Evolutionary conservation across 176 grass and related monocot genomes (phyloP), one percentile per base, ranked within the genome.

Genomic region (Oryza rufipogon): DNA sequence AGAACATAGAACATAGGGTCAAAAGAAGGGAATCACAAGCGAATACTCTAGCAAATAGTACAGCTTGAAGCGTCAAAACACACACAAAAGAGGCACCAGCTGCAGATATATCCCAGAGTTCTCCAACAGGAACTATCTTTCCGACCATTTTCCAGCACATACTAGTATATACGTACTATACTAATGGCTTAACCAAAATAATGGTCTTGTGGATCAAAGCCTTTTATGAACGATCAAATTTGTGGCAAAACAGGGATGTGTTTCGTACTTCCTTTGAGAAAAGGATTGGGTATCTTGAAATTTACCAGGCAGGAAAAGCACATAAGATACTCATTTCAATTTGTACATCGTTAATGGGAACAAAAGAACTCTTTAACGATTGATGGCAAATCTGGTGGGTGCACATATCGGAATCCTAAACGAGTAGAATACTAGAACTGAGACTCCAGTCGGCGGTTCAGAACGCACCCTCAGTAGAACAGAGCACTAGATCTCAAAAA

Each of bases 291-390:
- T 4, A 23, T 63, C 58, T 63, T 23, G 20, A 23, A 58, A 58
- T 58, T 56, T 58, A 58, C 54, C 17, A 58, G 54, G 54, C 54
- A n/a, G 7, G 1, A 58, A 58, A 89, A 48, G 7, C 13, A 85
- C 38, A 68, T 19, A 54, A 46, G 38, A 30, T 44, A 25, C 14
- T 75, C 68, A 25, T 76, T 48, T 81, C n/a, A 20, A 58, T 20
- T 17, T 70, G 17, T 70, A 34, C 20, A 75, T 32, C 70, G 14
- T 51, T 63, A 89, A 34, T 60, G 80, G 34, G 64, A 45, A 46
- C 4, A 83, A 56, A 72, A 75, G n/a, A 56, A 67, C 2, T 32
- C 25, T 26, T 52, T 33, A 19, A 17, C 74, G 26, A 68, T 52
- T 67, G 16, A 68, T 48, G 60, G 46, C 47, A 67, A 70, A 76